Evolutionary conservation across 75 land plant genomes (phyloP), one percentile per base, ranked within the genome.

Genomic region (Pinus taeda): DNA sequence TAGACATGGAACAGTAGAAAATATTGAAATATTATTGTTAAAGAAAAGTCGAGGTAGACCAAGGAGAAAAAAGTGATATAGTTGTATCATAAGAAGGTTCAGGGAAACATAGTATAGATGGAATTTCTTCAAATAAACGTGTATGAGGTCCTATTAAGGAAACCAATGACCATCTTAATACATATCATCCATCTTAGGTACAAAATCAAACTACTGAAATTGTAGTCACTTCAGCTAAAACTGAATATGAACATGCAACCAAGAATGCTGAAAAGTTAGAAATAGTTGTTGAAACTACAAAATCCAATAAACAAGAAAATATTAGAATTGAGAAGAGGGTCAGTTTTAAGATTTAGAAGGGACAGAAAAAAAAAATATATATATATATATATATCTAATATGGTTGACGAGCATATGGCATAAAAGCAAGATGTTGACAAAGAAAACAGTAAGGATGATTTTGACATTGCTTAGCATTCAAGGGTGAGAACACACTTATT

Each of bases 41-140:
- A 89, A 83, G 74, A 75, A 91, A 24, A 93, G 93, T 4, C 85
- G 95, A 39, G 95, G 95, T 22, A 93, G 95, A 77, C 95, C 95
- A 22, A 93, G 79, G 82, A 86, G 83, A 45, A 58, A 9, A 7
- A 45, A 26, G 9, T 45, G 53, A 45, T 45, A 7, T 53, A 69
- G 3, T 53, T 69, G 24, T 69, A 20, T 69, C 42, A 0, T 36
- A 53, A 20, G 33, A 8, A 69, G 49, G 22, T 37, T 69, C 71
- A 30, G 71, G 53, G 9, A 39, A 30, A 9, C 42, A 39, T 24
- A 36, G 4, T 69, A 7, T 45, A 69, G 71, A 69, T 42, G 42
- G 71, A 21, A 69, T 9, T 6, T 69, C 71, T 8, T 69, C 45
- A 69, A 53, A 21, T 69, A 69, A 37, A 20, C 53, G 3, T 20